These are phyloP conservation scores for Casuarina glauca DNA, from an alignment of 306 rosid species.

Conservation along the genomic window DNA sequence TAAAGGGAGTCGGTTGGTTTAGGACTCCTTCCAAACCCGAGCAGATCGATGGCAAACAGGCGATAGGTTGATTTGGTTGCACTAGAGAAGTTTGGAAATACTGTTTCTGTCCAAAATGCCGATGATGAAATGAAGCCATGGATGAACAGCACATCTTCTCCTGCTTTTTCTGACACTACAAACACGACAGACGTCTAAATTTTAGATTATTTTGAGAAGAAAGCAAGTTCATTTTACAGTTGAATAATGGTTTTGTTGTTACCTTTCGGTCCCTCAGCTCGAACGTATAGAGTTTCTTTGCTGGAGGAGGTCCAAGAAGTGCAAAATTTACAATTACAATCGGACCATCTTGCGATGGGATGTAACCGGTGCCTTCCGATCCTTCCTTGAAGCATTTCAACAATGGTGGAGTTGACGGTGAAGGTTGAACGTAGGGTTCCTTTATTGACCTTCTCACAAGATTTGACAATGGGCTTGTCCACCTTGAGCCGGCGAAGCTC, in stretches of 20 bases:
- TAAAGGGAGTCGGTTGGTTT: conserved; percentile 82
- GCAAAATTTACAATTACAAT: conserved; percentile 77
- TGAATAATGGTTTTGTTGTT: not conserved
- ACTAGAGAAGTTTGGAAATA: conserved; percentile 72
- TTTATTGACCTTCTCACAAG: conserved; percentile 23
- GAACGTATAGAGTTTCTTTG: conserved; percentile 62
- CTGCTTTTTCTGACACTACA: conserved; percentile 33
- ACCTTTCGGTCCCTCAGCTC: conserved; percentile 59
- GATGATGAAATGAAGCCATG: conserved; percentile 96
- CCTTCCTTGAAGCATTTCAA: conserved; percentile 82
- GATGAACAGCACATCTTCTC: conserved; percentile 75
- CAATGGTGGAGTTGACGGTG: conserved; percentile 57
- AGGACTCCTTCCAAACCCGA: conserved; percentile 94
- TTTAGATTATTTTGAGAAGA: no score
- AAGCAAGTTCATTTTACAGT: no score
- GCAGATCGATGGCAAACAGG: conserved; percentile 81
- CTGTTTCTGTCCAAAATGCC: conserved; percentile 83
- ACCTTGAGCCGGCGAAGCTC: conserved; percentile 43
- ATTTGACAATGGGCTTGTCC: conserved; percentile 22
- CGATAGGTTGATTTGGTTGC: conserved; percentile 52
- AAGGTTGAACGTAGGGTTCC: conserved; percentile 34
- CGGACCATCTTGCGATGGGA: conserved; percentile 79
- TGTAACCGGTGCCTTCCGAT: conserved; percentile 34
- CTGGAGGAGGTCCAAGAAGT: conserved; percentile 57
- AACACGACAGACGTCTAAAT: not conserved